Percentiles rank a stretch among this genome's conserved stretches.
These are phyloP conservation scores for Raffaelea albimanens DNA, from an alignment of 2,329 filamentous ascomycete species.

Conservation along the genomic window DNA sequence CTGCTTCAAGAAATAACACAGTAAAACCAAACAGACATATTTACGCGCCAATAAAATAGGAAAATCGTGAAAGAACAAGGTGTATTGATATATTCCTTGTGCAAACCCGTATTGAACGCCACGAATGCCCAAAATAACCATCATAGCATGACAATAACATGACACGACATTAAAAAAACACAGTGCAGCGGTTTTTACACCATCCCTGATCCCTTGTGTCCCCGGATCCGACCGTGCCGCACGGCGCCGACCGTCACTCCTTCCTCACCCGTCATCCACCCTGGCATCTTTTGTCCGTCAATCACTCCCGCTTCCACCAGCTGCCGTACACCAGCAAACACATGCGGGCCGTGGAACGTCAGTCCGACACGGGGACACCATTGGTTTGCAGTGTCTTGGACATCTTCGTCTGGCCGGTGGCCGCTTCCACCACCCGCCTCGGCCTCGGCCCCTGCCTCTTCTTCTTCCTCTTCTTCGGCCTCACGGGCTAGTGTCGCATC, in stretches of 20 bases:
- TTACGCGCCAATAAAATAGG: too few relatives aligned
- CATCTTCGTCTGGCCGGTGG: too few relatives aligned
- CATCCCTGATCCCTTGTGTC: slow-evolving; percentile 43
- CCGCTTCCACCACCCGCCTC: slow-evolving; percentile 11
- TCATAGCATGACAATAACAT: too few relatives aligned
- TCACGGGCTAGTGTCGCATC: slow-evolving; percentile 24
- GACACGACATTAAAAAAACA: too few relatives aligned
- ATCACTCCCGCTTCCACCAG: slow-evolving; percentile 69
- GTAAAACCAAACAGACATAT: too few relatives aligned
- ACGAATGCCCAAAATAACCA: too few relatives aligned
- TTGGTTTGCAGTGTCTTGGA: slow-evolving; percentile 4
- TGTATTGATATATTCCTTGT: too few relatives aligned
- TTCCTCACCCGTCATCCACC: slow-evolving; percentile 86
- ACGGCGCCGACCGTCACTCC: slow-evolving; percentile 67
- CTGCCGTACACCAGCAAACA: slow-evolving; percentile 71
- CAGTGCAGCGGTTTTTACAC: too few relatives aligned
- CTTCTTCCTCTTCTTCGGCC: slow-evolving; percentile 18
- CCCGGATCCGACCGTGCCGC: slow-evolving; percentile 53
- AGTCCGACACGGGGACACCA: slow-evolving; percentile 56
- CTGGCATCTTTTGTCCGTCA: slow-evolving; percentile 70
- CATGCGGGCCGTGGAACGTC: slow-evolving; percentile 64
- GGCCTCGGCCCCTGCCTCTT: slow-evolving; percentile 14
- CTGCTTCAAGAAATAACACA: too few relatives aligned
- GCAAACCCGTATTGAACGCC: too few relatives aligned
- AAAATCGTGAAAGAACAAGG: too few relatives aligned